Evolutionary conservation across 2,329 filamentous ascomycete species (phyloP).

Genomic region (Aplosporella prunicola): DNA sequence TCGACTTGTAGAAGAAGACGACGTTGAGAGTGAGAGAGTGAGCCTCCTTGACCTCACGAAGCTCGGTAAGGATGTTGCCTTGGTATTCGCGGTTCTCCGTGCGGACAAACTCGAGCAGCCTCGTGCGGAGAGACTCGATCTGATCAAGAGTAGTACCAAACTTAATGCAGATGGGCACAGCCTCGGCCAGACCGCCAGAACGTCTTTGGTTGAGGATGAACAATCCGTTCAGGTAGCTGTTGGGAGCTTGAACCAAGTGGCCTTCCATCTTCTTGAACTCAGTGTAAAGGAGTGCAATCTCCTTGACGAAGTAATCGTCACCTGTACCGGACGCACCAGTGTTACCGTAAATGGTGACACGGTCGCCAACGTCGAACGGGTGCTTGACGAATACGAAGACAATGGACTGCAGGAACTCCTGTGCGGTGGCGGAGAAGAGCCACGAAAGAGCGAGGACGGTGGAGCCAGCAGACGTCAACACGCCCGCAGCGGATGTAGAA

Average conservation of each 20-base stretch:
- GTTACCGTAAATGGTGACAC: slow-evolving; percentile 84
- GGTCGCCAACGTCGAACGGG: slow-evolving; percentile 91
- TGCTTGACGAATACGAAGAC: slow-evolving; percentile 97
- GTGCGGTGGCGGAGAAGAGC: slow-evolving; percentile 85
- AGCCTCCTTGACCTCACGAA: slow-evolving; percentile 69
- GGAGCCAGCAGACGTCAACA: slow-evolving; percentile 81
- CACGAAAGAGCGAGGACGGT: slow-evolving; percentile 83
- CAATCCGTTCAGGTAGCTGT: slow-evolving; percentile 82
- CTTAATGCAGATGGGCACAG: slow-evolving; percentile 72
- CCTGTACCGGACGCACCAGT: slow-evolving; percentile 68
- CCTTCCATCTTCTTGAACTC: slow-evolving; percentile 99
- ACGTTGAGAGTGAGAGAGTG: slow-evolving; percentile 83
- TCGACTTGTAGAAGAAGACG: slow-evolving; percentile 95
- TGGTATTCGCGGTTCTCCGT: slow-evolving; percentile 86
- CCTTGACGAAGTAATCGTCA: slow-evolving; percentile 93
- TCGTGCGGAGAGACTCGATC: slow-evolving; percentile 71
- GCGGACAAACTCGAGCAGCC: slow-evolving; percentile 73
- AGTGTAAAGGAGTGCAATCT: slow-evolving; percentile 85
- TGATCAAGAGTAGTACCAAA: slow-evolving; percentile 78
- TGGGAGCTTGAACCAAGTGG: slow-evolving; percentile 90
- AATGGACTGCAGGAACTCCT: slow-evolving; percentile 87
- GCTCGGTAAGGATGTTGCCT: slow-evolving; percentile 74
- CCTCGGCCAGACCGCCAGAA: slow-evolving; percentile 79
- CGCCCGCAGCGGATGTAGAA: slow-evolving; percentile 80
- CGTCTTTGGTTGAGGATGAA: slow-evolving; percentile 94